phyloP scores from a whole-genome alignment of 441 rosid genomes.

The Mallotus japonicus region DNA sequence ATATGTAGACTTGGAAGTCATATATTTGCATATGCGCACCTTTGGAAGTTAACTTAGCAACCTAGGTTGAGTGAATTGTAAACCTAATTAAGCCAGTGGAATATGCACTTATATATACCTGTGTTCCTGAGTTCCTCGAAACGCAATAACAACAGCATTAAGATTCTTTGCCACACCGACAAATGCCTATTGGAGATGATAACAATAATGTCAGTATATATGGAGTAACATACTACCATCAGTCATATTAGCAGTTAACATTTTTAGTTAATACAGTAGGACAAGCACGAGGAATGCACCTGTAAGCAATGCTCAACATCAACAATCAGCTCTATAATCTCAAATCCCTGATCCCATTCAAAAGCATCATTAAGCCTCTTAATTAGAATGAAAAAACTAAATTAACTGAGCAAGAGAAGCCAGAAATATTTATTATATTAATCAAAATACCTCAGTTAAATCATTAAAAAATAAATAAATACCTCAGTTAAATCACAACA shows the following conservation, averaged over 20 bases:
- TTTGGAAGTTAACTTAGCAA: neutral
- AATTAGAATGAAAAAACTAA: neutral
- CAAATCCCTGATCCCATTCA: constrained; percentile 64
- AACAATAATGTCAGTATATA: constrained; percentile 15
- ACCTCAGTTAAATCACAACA: constrained; percentile 72
- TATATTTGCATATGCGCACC: no score
- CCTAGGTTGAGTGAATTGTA: neutral
- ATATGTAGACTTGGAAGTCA: neutral
- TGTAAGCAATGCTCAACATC: constrained; percentile 83
- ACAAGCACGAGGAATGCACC: constrained; percentile 36
- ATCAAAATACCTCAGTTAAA: constrained; percentile 53
- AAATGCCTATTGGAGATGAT: constrained; percentile 52
- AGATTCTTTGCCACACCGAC: constrained; percentile 88
- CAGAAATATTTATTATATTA: constrained; percentile 3
- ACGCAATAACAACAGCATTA: constrained; percentile 81
- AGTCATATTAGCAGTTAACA: neutral
- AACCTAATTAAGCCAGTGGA: neutral
- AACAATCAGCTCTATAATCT: constrained; percentile 75
- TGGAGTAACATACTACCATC: neutral
- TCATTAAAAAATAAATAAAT: no score
- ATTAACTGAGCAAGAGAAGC: constrained; percentile 7
- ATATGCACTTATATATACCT: constrained; percentile 42
- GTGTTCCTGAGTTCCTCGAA: constrained; percentile 90
- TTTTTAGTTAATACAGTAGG: constrained; percentile 13
- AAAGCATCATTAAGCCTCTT: constrained; percentile 17